Evolutionary conservation across 345 rosid species (phyloP).

Genomic region (Eucalyptus leucophloia): DNA sequence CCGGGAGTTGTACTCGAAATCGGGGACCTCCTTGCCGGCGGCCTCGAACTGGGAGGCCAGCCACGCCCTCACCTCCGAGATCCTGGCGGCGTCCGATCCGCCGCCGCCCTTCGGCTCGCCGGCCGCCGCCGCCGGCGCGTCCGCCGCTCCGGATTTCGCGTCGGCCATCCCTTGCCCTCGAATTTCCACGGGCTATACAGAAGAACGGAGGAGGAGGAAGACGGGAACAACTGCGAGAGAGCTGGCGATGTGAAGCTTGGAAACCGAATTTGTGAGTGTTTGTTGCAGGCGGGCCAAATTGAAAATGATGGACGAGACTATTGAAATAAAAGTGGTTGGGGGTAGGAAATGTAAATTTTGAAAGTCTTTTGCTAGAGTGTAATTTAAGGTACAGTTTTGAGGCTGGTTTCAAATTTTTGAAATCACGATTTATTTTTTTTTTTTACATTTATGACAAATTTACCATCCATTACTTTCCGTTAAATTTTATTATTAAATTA

Average conservation of each 20-base stretch:
- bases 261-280: background rate
- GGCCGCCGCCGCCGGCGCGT: background rate
- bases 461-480: accelerated
- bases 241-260: background rate
- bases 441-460: accelerated
- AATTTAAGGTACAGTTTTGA: background rate
- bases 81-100: constrained; percentile 49
- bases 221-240: background rate
- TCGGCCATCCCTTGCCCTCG: background rate
- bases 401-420: background rate
- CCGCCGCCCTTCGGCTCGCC: background rate
- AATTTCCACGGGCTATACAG: background rate
- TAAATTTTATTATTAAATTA: too few species aligned
- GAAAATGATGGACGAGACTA: background rate
- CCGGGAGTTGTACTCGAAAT: constrained; percentile 77
- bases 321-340: background rate
- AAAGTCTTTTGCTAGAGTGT: background rate
- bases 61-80: constrained; percentile 80
- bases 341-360: background rate
- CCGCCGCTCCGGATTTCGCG: background rate
- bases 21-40: constrained; percentile 71
- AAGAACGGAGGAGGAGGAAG: background rate
- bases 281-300: background rate
- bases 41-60: constrained; percentile 74
- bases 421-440: background rate